A percentile compares a stretch with the other conserved stretches of the same genome.
phyloP scores from a whole-genome alignment of 2,329 filamentous ascomycete species.

The Elsinoe australis region DNA sequence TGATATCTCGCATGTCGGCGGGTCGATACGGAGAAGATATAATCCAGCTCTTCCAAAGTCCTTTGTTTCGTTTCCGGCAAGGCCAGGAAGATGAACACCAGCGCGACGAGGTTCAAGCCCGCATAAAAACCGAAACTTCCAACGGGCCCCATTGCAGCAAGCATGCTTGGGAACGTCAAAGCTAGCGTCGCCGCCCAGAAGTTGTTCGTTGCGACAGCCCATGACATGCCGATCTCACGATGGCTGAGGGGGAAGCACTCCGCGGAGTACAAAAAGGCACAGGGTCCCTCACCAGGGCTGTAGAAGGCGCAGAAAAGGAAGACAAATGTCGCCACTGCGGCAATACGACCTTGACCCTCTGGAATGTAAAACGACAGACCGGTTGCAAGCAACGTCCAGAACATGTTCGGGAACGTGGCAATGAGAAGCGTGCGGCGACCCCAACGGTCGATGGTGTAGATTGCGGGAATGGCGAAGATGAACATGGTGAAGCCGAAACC shows the following conservation, averaged over 20 bases:
- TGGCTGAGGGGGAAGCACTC: constrained; percentile 29
- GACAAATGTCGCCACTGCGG: constrained; percentile 25
- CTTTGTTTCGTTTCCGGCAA: constrained; percentile 43
- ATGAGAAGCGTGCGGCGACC: constrained; percentile 38
- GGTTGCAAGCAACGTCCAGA: constrained; percentile 44
- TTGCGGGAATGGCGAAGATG: constrained; percentile 24
- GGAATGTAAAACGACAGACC: constrained; percentile 36
- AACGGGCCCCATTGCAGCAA: constrained; percentile 41
- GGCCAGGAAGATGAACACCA: constrained; percentile 45
- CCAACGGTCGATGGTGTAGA: constrained; percentile 38
- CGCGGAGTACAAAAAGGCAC: constrained; percentile 28
- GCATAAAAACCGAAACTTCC: constrained; percentile 50
- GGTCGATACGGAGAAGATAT: constrained; percentile 47
- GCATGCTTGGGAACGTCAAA: constrained; percentile 56
- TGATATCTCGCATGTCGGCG: constrained; percentile 28
- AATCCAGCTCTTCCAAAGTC: constrained; percentile 42
- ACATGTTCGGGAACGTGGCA: constrained; percentile 39
- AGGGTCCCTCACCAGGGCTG: constrained; percentile 23
- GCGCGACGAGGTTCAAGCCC: constrained; percentile 48
- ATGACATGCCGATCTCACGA: constrained; percentile 32
- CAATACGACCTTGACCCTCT: constrained; percentile 23
- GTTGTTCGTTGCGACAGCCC: constrained; percentile 59
- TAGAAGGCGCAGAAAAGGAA: constrained; percentile 26
- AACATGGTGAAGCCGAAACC: constrained; percentile 27
- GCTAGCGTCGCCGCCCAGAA: constrained; percentile 52